phyloP scores from a whole-genome alignment of 1,284 basidiomycete species.

The Uromyces viciae-fabae region DNA sequence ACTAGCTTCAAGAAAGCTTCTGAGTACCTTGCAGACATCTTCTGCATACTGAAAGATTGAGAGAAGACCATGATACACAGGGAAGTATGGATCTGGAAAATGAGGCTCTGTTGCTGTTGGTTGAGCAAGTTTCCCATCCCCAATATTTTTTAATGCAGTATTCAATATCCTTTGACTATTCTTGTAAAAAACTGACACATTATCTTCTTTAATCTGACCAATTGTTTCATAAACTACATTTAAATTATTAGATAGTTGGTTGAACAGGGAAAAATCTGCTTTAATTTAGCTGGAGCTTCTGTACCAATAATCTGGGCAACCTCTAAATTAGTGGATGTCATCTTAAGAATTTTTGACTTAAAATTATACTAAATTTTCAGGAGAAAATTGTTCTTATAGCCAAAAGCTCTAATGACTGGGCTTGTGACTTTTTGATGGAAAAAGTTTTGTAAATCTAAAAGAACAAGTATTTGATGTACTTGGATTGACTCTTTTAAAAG shows the following conservation, averaged over 20 bases:
- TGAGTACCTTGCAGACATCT: slow-evolving; percentile 75
- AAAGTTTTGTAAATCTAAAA: no score
- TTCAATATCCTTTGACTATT: slow-evolving; percentile 59
- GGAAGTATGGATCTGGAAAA: slow-evolving; percentile 58
- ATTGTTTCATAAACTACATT: slow-evolving; percentile 74
- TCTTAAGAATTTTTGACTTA: no score
- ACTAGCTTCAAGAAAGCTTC: slow-evolving; percentile 75
- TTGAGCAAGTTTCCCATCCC: slow-evolving; percentile 64
- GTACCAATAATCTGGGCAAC: slow-evolving; percentile 78
- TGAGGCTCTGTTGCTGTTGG: not conserved
- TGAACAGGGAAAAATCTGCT: slow-evolving; percentile 74
- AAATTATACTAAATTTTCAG: no score
- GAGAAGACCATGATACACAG: slow-evolving; percentile 80
- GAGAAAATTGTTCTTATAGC: no score
- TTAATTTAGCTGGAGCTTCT: slow-evolving; percentile 69
- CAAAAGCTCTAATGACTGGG: no score
- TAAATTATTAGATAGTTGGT: slow-evolving; percentile 73
- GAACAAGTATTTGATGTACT: no score
- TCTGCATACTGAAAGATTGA: slow-evolving; percentile 82
- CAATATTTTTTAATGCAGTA: slow-evolving; percentile 73
- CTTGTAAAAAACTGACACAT: slow-evolving; percentile 62
- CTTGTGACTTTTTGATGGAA: no score
- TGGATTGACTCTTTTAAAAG: no score
- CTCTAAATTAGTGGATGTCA: slow-evolving; percentile 79
- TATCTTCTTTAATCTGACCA: slow-evolving; percentile 74